phyloP scores from a whole-genome alignment of 306 rosid species.

The Lagenaria siceraria region DNA sequence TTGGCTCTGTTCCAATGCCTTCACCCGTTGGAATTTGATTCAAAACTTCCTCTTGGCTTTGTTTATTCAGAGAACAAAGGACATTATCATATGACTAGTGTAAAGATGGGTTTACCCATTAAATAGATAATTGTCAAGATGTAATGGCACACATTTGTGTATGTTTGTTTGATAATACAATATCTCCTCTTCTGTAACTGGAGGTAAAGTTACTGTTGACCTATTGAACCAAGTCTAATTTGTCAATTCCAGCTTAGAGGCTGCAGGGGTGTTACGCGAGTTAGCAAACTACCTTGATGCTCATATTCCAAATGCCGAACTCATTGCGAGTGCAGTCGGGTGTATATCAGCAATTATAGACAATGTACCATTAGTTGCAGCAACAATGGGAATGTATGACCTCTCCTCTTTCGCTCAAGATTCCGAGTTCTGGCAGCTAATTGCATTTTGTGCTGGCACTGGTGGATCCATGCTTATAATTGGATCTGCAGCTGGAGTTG shows the following conservation, averaged over 20 bases:
- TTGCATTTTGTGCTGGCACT: constrained; percentile 86
- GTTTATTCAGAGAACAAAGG: no score
- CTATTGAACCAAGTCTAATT: constrained; percentile 4
- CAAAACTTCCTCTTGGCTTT: no score
- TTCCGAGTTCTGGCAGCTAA: constrained; percentile 89
- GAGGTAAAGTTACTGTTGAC: not conserved
- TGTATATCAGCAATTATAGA: constrained; percentile 76
- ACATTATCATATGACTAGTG: no score
- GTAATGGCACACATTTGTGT: not conserved
- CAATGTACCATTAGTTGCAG: constrained; percentile 92
- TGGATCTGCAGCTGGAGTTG: constrained; percentile 97
- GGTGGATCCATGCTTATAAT: constrained; percentile 94
- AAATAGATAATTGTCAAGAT: not conserved
- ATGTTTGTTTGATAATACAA: not conserved
- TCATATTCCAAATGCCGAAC: constrained; percentile 49
- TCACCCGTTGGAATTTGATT: no score
- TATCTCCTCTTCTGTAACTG: not conserved
- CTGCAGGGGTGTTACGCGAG: constrained; percentile 82
- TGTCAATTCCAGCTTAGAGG: constrained; percentile 50
- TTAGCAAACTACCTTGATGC: constrained; percentile 77
- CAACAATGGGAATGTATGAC: constrained; percentile 92
- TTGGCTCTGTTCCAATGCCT: no score
- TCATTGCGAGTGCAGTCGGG: constrained; percentile 72
- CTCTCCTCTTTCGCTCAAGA: constrained; percentile 69
- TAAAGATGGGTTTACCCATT: no score